A percentile compares a stretch with the other conserved stretches of the same genome.
Evolutionary conservation across 306 rosid species (phyloP).

Genomic region (Fragaria iinumae): DNA sequence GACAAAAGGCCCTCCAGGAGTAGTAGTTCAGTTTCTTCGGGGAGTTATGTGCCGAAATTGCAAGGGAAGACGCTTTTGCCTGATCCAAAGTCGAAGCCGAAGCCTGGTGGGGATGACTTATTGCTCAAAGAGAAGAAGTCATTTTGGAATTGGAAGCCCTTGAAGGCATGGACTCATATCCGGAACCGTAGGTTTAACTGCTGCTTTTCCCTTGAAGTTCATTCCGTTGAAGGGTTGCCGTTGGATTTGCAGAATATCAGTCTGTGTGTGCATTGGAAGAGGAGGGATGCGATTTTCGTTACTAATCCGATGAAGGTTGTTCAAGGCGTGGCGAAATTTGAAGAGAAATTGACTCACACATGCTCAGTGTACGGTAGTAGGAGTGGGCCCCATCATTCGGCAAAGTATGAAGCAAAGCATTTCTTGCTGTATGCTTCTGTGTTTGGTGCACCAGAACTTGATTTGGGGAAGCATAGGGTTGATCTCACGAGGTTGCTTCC

Average conservation of each 20-base stretch:
- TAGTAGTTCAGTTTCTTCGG: conserved; percentile 23
- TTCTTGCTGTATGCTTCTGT: conserved; percentile 70
- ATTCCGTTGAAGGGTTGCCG: conserved; percentile 73
- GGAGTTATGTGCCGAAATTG: conserved; percentile 33
- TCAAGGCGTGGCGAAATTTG: conserved; percentile 56
- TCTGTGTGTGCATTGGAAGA: conserved; percentile 83
- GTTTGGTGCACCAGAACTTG: conserved; percentile 50
- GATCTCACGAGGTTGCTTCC: conserved; percentile 92
- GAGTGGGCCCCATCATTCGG: conserved; percentile 73
- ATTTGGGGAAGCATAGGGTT: conserved; percentile 86
- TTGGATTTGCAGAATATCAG: conserved; percentile 38
- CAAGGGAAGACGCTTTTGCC: conserved; percentile 31
- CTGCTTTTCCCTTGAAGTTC: conserved; percentile 74
- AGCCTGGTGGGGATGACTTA: conserved; percentile 39
- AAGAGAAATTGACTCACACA: conserved; percentile 56
- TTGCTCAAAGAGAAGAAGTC: conserved; percentile 76
- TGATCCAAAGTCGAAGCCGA: conserved; percentile 43
- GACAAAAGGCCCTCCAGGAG: conserved; percentile 42
- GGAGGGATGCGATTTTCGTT: conserved; percentile 58
- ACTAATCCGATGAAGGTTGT: conserved; percentile 65
- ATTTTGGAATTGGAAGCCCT: conserved; percentile 77
- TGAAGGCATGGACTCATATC: conserved; percentile 60
- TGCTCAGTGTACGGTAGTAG: conserved; percentile 77
- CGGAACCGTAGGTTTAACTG: conserved; percentile 68
- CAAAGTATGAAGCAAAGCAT: conserved; percentile 86